Base-by-base conservation (phyloP, 1,284 basidiomycete species). In the Clitocybe nebularis region DNA sequence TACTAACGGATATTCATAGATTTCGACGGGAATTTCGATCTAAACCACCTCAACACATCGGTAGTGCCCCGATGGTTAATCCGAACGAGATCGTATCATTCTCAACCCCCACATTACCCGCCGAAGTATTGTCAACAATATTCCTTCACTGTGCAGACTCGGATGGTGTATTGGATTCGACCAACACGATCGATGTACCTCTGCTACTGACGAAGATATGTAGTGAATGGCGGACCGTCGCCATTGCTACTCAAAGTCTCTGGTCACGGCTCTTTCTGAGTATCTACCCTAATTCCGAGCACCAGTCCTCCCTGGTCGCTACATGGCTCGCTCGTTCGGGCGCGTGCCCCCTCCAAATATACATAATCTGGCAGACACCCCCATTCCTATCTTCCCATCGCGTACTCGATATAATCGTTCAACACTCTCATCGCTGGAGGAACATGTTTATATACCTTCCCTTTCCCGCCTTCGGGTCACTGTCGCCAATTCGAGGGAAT, bases 211-310 rank as follows among this genome's bases (percentile, higher is more conserved):
- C 62, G 5, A 57, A 59, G 32, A 59, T 66, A 37, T 67, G 65
- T 47, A 56, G 53, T 24, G 53, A 57, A 40, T 67, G 65, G 65
- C 60, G 65, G 21, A 53, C 56, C 30, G 59, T 64, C 5, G 65
- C 65, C 10, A 56, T 66, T 39, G 50, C 55, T 34, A 67, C 63
- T 19, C 62, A 58, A 26, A 50, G 54, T 11, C 51, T 67, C 13
- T 67, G 65, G 65, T 62, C 64, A 5, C 56, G 63, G 6, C 51
- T 67, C n/a, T 64, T 50, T 39, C 54, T 67, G 10, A 55, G 57
- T 42, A 59, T 67, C 14, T 43, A 49, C 6, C 51, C 49, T 22
- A 49, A 49, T 22, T 45, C 46, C 2, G 40, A 9, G 25, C 43
- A 50, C 44, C 35, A 54, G 41, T 51, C 51, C 7, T 46, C 45